These are phyloP conservation scores for Zygosaccharomyces pseudorouxii DNA, from an alignment of 805 yeast genomes.

Conservation along the genomic window DNA sequence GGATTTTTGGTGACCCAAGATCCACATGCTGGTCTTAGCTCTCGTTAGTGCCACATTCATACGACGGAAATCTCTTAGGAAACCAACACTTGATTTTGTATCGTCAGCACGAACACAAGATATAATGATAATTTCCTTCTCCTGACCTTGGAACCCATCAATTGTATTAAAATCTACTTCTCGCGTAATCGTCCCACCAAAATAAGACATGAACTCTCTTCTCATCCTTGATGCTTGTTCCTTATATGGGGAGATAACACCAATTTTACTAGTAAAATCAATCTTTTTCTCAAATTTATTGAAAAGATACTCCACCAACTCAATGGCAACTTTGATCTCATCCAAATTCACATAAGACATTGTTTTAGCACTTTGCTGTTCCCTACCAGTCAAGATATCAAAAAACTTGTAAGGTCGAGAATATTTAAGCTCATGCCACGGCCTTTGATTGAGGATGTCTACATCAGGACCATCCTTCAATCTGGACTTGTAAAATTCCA, in stretches of 20 bases:
- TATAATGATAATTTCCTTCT: slow-evolving; percentile 86
- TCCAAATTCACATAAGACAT: slow-evolving; percentile 64
- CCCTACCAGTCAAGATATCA: slow-evolving; percentile 59
- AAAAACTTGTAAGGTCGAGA: slow-evolving; percentile 78
- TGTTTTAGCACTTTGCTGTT: slow-evolving; percentile 57
- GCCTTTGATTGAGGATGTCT: slow-evolving; percentile 51
- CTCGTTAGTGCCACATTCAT: slow-evolving; percentile 97
- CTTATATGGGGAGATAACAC: slow-evolving; percentile 91
- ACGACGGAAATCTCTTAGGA: slow-evolving; percentile 84
- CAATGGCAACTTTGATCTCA: slow-evolving; percentile 73
- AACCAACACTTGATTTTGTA: slow-evolving; percentile 61
- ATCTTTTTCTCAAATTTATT: slow-evolving; percentile 39
- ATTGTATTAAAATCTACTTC: slow-evolving; percentile 88
- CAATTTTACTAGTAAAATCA: slow-evolving; percentile 69
- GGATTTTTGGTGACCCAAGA: slow-evolving; percentile 73
- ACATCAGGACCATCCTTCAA: slow-evolving; percentile 78
- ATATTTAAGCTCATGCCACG: slow-evolving; percentile 63
- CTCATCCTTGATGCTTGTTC: slow-evolving; percentile 69
- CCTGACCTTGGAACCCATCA: slow-evolving; percentile 98
- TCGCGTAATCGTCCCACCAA: slow-evolving; percentile 58
- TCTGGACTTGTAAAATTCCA: slow-evolving; percentile 68
- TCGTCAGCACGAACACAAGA: slow-evolving; percentile 91
- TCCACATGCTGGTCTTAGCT: slow-evolving; percentile 89
- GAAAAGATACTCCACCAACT: slow-evolving; percentile 54
- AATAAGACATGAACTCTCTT: slow-evolving; percentile 50